Percentiles rank a stretch among this genome's conserved stretches.
These are phyloP conservation scores for Acarospora socialis DNA, from an alignment of 2,329 filamentous ascomycete genomes.

Conservation along the genomic window DNA sequence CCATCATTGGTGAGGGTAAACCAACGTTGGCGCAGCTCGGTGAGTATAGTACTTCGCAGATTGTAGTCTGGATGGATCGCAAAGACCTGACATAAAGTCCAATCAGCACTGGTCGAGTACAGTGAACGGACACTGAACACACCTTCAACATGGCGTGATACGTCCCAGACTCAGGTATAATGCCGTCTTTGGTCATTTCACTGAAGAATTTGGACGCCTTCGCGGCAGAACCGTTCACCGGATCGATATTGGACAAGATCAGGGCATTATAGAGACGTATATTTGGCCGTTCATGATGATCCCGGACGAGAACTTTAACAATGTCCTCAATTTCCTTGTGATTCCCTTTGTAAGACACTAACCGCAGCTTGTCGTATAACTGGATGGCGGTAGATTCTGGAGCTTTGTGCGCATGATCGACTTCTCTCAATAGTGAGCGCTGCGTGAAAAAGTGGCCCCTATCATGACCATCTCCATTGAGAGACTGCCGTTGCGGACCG, in stretches of 20 bases:
- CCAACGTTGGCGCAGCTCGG: conserved; percentile 63
- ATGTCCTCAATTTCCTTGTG: conserved; percentile 30
- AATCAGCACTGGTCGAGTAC: conserved; percentile 1
- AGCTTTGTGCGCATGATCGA: not conserved
- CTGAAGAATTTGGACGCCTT: conserved; percentile 49
- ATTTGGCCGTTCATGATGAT: conserved; percentile 42
- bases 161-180: conserved; percentile 50
- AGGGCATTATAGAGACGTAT: conserved; percentile 57
- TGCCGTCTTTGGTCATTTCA: conserved; percentile 51
- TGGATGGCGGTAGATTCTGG: not conserved
- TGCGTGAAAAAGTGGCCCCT: too few species aligned
- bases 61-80: conserved; percentile 77
- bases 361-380: conserved; percentile 33
- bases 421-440: not conserved
- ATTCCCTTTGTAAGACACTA: conserved; percentile 25
- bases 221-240: conserved; percentile 48
- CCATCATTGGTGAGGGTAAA: conserved; percentile 46
- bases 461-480: too few species aligned
- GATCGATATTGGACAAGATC: conserved; percentile 55
- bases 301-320: conserved; percentile 44
- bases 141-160: conserved; percentile 62
- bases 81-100: conserved; percentile 38
- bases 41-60: conserved; percentile 54
- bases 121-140: conserved; percentile 13
- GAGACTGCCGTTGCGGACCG: not conserved